Evolutionary conservation across 768 basidiomycete genomes (phyloP).

Genomic region (Sarcomyxa edulis): DNA sequence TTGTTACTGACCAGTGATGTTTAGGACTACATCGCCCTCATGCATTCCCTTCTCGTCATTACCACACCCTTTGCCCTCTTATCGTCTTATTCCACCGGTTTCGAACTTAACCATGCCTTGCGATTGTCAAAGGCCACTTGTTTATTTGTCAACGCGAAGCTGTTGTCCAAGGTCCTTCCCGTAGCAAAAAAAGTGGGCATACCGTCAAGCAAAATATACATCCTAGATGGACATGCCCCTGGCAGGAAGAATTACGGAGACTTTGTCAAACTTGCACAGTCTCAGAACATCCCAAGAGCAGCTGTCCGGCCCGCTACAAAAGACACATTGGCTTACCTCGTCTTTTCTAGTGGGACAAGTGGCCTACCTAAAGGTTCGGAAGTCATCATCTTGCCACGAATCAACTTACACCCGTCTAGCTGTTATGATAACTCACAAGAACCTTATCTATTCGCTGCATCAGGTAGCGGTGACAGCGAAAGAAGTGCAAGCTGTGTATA

Average conservation of each 20-base stretch:
- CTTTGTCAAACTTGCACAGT: constrained; percentile 32
- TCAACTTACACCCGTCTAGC: constrained; percentile 32
- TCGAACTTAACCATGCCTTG: constrained; percentile 49
- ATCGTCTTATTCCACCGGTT: constrained; percentile 49
- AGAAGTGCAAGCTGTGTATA: constrained; percentile 26
- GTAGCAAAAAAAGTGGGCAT: constrained; percentile 29
- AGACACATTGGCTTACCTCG: constrained; percentile 61
- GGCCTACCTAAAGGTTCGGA: constrained; percentile 65
- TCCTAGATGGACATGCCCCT: constrained; percentile 35
- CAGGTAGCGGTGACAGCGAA: constrained; percentile 29
- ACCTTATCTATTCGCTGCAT: constrained; percentile 39
- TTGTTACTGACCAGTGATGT: neutral
- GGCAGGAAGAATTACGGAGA: constrained; percentile 38
- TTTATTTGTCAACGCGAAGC: constrained; percentile 45
- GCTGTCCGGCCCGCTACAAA: constrained; percentile 38
- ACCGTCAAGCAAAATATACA: constrained; percentile 37
- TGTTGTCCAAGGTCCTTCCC: constrained; percentile 35
- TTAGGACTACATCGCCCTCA: constrained; percentile 51
- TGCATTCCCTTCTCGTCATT: constrained; percentile 42
- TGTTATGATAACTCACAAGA: constrained; percentile 72
- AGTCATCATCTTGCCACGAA: neutral
- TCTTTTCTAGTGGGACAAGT: constrained; percentile 77
- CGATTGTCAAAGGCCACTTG: constrained; percentile 42
- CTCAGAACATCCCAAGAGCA: constrained; percentile 31
- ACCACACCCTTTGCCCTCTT: constrained; percentile 50